A percentile compares a stretch with the other conserved stretches of the same genome.
phyloP scores from a whole-genome alignment of 225 moss, liverwort and hornwort genomes.

The Physcomitrium patens region DNA sequence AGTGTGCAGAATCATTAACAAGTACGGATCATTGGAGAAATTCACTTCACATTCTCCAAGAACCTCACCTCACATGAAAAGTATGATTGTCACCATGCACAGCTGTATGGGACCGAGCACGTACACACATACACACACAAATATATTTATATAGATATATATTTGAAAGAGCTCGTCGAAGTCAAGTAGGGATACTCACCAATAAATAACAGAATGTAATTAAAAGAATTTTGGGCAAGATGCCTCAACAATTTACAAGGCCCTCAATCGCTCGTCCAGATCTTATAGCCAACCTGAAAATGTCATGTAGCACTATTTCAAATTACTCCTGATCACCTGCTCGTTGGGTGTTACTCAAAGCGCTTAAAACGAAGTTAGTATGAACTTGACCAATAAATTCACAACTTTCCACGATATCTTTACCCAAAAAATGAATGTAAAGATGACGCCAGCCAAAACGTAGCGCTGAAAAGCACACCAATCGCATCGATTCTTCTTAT shows the following conservation, averaged over 20 bases:
- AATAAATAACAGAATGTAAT: conserved; percentile 30
- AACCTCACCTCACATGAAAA: no score
- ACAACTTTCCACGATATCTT: not conserved
- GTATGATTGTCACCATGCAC: no score
- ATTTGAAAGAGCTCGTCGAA: not conserved
- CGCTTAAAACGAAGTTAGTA: not conserved
- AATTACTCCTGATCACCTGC: not conserved
- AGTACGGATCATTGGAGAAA: no score
- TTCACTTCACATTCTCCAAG: no score
- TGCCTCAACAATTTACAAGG: conserved; percentile 32
- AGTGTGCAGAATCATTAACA: no score
- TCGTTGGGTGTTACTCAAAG: not conserved
- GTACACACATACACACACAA: not conserved
- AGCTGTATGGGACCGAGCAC: no score
- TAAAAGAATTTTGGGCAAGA: conserved; percentile 29
- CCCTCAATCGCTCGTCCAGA: conserved; percentile 54
- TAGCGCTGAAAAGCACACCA: conserved; percentile 59
- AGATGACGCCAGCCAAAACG: conserved; percentile 52
- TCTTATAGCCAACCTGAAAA: conserved; percentile 57
- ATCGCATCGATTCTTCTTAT: conserved; percentile 59
- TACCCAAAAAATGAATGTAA: conserved; percentile 62
- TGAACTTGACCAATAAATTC: not conserved
- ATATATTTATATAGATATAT: not conserved
- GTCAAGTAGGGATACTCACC: conserved; percentile 26
- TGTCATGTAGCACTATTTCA: conserved; percentile 13